These are phyloP conservation scores for Wickerhamiella spandovensis DNA, from an alignment of 805 yeast species.

Conservation along the genomic window DNA sequence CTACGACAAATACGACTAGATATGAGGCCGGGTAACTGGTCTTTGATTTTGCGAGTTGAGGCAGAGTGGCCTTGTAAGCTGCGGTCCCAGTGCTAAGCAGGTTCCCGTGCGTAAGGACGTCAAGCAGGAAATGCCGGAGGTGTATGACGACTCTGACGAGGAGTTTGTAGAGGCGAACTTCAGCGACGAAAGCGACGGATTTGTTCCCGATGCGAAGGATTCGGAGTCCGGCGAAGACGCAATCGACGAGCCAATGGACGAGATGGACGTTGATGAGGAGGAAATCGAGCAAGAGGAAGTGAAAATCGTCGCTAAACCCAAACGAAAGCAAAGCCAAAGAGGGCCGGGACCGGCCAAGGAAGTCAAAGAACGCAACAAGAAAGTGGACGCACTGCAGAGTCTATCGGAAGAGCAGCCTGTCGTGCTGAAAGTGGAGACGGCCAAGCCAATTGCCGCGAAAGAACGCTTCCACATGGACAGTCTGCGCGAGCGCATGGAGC, in stretches of 20 bases:
- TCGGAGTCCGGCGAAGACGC: not conserved
- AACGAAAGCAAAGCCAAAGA: not conserved
- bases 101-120: too few relatives aligned
- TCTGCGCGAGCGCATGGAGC: conserved; percentile 30
- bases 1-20: too few relatives aligned
- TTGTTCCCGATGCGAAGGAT: not conserved
- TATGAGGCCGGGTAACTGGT: too few relatives aligned
- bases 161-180: not conserved
- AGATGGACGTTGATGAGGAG: not conserved
- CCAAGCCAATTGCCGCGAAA: not conserved
- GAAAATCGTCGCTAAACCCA: too few relatives aligned
- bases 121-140: too few relatives aligned
- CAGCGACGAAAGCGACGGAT: not conserved
- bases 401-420: not conserved
- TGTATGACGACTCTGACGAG: not conserved
- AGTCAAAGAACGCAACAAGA: not conserved
- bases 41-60: too few relatives aligned
- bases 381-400: not conserved
- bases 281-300: too few relatives aligned
- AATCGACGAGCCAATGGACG: not conserved
- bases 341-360: not conserved
- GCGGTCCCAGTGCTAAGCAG: too few relatives aligned
- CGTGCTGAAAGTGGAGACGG: not conserved
- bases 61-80: too few relatives aligned
- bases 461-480: conserved; percentile 22